Conservation (phyloP, 164 flowering plant species). For the Macadamia tetraphylla region DNA sequence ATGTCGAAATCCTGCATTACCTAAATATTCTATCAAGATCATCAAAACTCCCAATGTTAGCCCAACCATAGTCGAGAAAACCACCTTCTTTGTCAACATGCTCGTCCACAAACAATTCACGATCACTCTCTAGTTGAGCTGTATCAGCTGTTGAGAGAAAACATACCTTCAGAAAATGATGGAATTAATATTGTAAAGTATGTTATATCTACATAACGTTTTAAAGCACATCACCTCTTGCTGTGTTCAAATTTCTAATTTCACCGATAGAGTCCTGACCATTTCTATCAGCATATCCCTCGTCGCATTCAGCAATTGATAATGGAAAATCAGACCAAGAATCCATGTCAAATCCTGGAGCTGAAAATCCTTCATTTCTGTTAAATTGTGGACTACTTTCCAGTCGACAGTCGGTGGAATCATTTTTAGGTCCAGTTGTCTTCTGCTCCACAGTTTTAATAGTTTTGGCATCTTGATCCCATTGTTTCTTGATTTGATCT, state of each 20-base stretch:
- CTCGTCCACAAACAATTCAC: slow-evolving; percentile 32
- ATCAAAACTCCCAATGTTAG: slow-evolving; percentile 74
- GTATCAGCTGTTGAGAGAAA: slow-evolving; percentile 29
- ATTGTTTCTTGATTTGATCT: slow-evolving; percentile 32
- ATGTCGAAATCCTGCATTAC: slow-evolving; percentile 29
- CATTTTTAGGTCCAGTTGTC: slow-evolving; percentile 15
- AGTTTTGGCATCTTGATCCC: slow-evolving; percentile 26
- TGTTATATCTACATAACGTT: background rate
- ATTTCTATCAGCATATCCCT: slow-evolving; percentile 14
- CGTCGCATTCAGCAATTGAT: slow-evolving; percentile 17
- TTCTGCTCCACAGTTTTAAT: slow-evolving; percentile 35
- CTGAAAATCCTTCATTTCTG: slow-evolving; percentile 21
- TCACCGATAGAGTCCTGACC: slow-evolving; percentile 30
- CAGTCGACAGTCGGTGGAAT: slow-evolving; percentile 21
- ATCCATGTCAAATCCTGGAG: slow-evolving; percentile 25
- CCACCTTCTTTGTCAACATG: slow-evolving; percentile 43
- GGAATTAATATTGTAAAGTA: background rate
- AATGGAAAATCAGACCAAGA: slow-evolving; percentile 35
- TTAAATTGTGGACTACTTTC: slow-evolving; percentile 26
- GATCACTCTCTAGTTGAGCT: slow-evolving; percentile 25
- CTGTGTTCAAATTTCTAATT: slow-evolving; percentile 18
- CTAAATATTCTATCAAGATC: slow-evolving; percentile 76
- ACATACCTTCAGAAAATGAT: background rate
- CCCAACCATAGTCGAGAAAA: slow-evolving; percentile 73
- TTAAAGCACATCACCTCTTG: slow-evolving; percentile 16